Evolutionary conservation across 2,329 filamentous ascomycete genomes (phyloP).

Genomic region (Graphiopsis chlorocephala): DNA sequence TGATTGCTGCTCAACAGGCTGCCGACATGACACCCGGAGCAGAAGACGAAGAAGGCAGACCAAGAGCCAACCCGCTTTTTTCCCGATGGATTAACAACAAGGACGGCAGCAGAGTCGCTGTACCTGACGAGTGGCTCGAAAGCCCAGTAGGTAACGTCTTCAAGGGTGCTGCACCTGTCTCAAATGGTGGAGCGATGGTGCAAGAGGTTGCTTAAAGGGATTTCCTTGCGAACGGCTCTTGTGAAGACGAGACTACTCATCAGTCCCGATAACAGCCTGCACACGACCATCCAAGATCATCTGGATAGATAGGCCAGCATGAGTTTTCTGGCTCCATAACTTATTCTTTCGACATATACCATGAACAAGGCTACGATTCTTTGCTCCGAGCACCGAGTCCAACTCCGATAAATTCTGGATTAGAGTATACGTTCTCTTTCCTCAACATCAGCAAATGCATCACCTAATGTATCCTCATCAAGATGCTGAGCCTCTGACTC

Average conservation of each 20-base stretch:
- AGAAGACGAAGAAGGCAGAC: constrained; percentile 33
- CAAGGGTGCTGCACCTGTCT: constrained; percentile 17
- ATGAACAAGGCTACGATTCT: neutral
- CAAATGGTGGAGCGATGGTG: constrained; percentile 19
- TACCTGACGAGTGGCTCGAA: constrained; percentile 66
- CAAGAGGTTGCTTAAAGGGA: constrained; percentile 22
- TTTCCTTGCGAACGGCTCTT: neutral
- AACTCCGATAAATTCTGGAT: too few relatives aligned
- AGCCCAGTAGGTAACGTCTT: constrained; percentile 63
- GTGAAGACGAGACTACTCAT: too few relatives aligned
- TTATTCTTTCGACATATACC: neutral
- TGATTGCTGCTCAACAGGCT: constrained; percentile 39
- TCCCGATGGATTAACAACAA: constrained; percentile 67
- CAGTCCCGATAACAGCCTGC: too few relatives aligned
- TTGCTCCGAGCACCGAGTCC: too few relatives aligned
- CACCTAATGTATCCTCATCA: neutral
- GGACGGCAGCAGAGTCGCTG: constrained; percentile 61
- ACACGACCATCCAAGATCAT: neutral
- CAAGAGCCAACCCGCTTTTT: constrained; percentile 55
- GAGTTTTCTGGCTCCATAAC: neutral
- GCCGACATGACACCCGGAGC: constrained; percentile 51
- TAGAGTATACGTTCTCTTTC: too few relatives aligned
- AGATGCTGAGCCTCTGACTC: neutral
- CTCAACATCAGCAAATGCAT: neutral
- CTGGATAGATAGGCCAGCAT: neutral